phyloP scores from a whole-genome alignment of 2,329 filamentous ascomycete genomes.

The Ampelomyces quisqualis region DNA sequence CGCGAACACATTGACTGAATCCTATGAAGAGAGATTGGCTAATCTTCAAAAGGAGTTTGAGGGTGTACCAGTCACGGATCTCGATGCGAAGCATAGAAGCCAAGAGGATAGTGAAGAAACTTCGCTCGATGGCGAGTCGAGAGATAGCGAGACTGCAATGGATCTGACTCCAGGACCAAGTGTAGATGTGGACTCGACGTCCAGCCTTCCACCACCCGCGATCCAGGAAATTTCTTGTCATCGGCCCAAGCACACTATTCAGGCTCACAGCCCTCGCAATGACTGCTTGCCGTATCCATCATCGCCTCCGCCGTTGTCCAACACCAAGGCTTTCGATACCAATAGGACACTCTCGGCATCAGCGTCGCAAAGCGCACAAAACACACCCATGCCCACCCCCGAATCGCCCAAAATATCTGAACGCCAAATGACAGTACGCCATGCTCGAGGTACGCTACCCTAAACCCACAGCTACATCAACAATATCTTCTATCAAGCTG shows the following conservation, averaged over 20 bases:
- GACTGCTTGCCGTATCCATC: background rate
- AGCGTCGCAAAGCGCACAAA: slow-evolving; percentile 3
- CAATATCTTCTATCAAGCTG: slow-evolving; percentile 1
- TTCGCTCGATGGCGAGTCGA: background rate
- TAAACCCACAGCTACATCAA: slow-evolving; percentile 2
- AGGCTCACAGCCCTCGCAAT: background rate
- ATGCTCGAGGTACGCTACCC: slow-evolving; percentile 17
- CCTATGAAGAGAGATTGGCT: slow-evolving; percentile 28
- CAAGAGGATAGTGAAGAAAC: background rate
- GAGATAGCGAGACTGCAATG: background rate
- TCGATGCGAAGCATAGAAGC: slow-evolving; percentile 18
- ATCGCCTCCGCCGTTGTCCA: background rate
- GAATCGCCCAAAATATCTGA: background rate
- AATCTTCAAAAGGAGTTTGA: slow-evolving; percentile 33
- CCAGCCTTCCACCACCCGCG: background rate
- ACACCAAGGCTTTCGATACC: background rate
- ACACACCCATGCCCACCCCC: slow-evolving; percentile 4
- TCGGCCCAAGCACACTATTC: background rate
- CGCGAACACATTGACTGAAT: slow-evolving; percentile 28
- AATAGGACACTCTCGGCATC: background rate
- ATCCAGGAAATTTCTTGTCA: background rate
- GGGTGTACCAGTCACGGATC: slow-evolving; percentile 19
- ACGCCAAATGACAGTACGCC: slow-evolving; percentile 7
- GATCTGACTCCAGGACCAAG: background rate
- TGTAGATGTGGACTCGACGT: background rate